Conservation (phyloP, 805 yeast genomes). For the Candida alai region DNA sequence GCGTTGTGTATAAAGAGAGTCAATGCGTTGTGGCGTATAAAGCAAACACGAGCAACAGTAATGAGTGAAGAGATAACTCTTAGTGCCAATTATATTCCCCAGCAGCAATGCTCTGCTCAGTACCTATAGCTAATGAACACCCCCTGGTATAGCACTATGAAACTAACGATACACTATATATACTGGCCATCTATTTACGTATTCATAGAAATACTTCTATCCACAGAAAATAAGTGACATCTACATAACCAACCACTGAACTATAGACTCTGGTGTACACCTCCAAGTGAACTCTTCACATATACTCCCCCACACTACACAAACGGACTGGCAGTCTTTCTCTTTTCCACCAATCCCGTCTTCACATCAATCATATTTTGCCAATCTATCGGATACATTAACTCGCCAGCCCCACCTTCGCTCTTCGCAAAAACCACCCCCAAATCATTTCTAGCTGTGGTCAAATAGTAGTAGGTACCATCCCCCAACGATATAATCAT, state of each 20-base stretch:
- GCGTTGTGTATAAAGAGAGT: too few relatives aligned
- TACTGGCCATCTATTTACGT: neutral
- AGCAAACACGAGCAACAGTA: too few relatives aligned
- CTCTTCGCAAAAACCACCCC: constrained; percentile 90
- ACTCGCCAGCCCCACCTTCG: constrained; percentile 62
- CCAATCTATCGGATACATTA: constrained; percentile 92
- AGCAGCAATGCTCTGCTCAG: too few relatives aligned
- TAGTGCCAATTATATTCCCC: too few relatives aligned
- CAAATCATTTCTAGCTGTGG: constrained; percentile 85
- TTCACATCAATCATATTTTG: constrained; percentile 81
- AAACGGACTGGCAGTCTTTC: constrained; percentile 93
- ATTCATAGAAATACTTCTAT: neutral
- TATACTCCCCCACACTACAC: constrained; percentile 6
- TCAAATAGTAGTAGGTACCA: constrained; percentile 83
- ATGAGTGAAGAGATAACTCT: too few relatives aligned
- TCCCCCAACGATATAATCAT: constrained; percentile 85
- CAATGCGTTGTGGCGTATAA: too few relatives aligned
- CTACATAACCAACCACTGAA: too few relatives aligned
- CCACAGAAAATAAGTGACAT: too few relatives aligned
- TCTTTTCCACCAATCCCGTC: constrained; percentile 68
- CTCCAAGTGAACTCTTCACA: neutral
- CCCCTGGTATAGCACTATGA: too few relatives aligned
- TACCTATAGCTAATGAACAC: too few relatives aligned
- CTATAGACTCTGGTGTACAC: neutral
- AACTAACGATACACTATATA: too few relatives aligned